A percentile compares a stretch with the other conserved stretches of the same genome.
phyloP scores from a whole-genome alignment of 192 early-diverging fungal species.

The Cladochytrium replicatum region DNA sequence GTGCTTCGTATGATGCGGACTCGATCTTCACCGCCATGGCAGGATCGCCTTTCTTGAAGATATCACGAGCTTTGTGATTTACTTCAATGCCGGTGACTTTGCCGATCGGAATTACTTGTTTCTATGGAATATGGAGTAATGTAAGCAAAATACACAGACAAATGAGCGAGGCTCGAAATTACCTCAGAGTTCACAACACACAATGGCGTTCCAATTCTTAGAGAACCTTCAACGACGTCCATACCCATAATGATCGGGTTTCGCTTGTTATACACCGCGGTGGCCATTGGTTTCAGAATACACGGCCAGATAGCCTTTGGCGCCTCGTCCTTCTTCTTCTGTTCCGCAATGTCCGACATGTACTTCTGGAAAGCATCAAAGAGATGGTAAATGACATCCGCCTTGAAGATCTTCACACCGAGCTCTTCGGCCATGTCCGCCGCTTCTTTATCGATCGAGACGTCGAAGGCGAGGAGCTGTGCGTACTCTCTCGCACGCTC shows the following conservation, averaged over 20 bases:
- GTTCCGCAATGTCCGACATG: slow-evolving; percentile 63
- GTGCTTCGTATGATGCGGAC: slow-evolving; percentile 65
- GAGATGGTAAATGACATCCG: slow-evolving; percentile 98
- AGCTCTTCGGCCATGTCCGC: slow-evolving; percentile 81
- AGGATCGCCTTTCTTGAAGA: slow-evolving; percentile 71
- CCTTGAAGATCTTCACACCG: slow-evolving; percentile 86
- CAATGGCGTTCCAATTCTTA: slow-evolving; percentile 84
- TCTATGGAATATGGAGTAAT: slow-evolving; percentile 17
- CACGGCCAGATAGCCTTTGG: slow-evolving; percentile 94
- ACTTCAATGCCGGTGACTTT: slow-evolving; percentile 86
- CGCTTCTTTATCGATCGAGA: slow-evolving; percentile 66
- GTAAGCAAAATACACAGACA: slow-evolving; percentile 2
- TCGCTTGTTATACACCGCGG: slow-evolving; percentile 87
- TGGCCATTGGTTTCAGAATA: slow-evolving; percentile 75
- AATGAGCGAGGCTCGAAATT: background rate
- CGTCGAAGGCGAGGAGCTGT: slow-evolving; percentile 44
- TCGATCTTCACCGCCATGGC: slow-evolving; percentile 91
- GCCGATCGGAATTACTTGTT: slow-evolving; percentile 64
- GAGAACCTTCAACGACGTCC: slow-evolving; percentile 85
- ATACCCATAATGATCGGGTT: slow-evolving; percentile 91
- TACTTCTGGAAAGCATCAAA: slow-evolving; percentile 89
- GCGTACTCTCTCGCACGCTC: slow-evolving; percentile 76
- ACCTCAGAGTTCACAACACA: slow-evolving; percentile 68
- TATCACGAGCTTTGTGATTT: slow-evolving; percentile 76
- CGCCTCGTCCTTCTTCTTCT: slow-evolving; percentile 77